Base-by-base conservation (phyloP, 495 filamentous ascomycete species). In the Rhypophila decipiens region DNA sequence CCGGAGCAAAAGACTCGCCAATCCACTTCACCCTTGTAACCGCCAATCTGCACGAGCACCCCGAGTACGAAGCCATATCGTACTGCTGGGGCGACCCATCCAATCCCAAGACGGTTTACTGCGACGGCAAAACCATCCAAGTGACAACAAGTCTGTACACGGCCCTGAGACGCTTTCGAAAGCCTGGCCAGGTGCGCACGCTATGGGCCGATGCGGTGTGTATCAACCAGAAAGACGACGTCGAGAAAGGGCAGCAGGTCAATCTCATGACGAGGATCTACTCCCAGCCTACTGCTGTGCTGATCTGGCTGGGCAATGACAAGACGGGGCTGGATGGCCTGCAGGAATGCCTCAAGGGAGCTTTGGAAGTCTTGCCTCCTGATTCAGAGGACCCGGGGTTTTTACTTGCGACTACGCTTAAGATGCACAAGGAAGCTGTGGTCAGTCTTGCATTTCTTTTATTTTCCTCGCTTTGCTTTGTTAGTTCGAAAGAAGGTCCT, bases 151-250 rank as follows among this genome's bases (percentile, higher is more conserved):
- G 58, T 12, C 51, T 71, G 4, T 47, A 52, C 34, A 42, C 46
- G 8, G 65, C 55, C 8, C 56, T 71, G 1, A 42, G 24, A 4
- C 42, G 56, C 19, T 50, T 71, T 8, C 62, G 67, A 17, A 27
- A 51, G 42, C 21, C 36, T 4, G 46, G 62, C 10, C 47, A 39
- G 17, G 24, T 42, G 31, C 53, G 64, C 10, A 36, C 44, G 1
- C 46, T 70, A 0, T 69, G 67, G 65, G 56, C 59, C 20, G 68
- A 71, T 39, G 58, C 67, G 0, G 57, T 71, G 15, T 73, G 68
- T 49, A 69, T 72, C 40, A 52, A 72, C 53, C 69, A 72, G 47
- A 34, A 39, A 8, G 50, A 69, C 48, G 37, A 40, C 10, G 21
- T 17, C 1, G 68, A 72, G 42, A 66, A 58, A 43, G 47, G 42